phyloP scores from a whole-genome alignment of 1,284 basidiomycete genomes.

The Marasmius tenuissimus region DNA sequence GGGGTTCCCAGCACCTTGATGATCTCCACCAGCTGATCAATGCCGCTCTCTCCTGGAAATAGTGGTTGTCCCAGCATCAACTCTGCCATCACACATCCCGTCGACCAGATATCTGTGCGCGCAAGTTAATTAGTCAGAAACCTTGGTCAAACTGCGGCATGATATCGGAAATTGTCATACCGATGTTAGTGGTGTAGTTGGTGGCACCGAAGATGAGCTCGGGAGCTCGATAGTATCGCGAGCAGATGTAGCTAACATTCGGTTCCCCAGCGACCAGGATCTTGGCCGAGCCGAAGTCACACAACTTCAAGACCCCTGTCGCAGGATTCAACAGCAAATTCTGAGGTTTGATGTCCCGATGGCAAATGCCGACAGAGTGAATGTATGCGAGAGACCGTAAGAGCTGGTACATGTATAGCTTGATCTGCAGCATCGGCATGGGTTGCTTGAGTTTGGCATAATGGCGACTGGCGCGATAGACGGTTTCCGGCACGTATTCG shows the following conservation, averaged over 20 bases:
- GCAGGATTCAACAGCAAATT: conserved; percentile 96
- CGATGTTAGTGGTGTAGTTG: conserved; percentile 99
- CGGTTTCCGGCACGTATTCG: conserved; percentile 99
- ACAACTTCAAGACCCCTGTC: conserved; percentile 95
- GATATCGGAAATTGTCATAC: conserved; percentile 46
- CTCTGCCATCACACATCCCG: conserved; percentile 99
- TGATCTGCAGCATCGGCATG: conserved; percentile 99
- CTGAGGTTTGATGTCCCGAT: conserved; percentile 99
- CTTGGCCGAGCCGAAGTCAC: conserved; percentile 99
- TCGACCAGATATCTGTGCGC: conserved; percentile 93
- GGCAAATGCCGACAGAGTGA: conserved; percentile 96
- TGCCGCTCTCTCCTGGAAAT: conserved; percentile 99
- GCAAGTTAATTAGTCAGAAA: conserved; percentile 10
- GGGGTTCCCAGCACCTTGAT: conserved; percentile 99
- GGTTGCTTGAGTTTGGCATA: conserved; percentile 99
- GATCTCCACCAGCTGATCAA: conserved; percentile 99
- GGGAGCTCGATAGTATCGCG: conserved; percentile 98
- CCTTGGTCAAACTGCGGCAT: conserved; percentile 5
- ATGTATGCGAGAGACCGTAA: conserved; percentile 97
- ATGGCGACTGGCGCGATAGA: conserved; percentile 97
- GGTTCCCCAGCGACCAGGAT: conserved; percentile 97
- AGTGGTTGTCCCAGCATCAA: conserved; percentile 98
- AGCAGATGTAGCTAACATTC: conserved; percentile 99
- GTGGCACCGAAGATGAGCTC: conserved; percentile 99
- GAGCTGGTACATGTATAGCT: conserved; percentile 97